A percentile compares a stretch with the other conserved stretches of the same genome.
These are phyloP conservation scores for Diddensiella santjacobensis DNA, from an alignment of 805 yeast species.

Conservation along the genomic window DNA sequence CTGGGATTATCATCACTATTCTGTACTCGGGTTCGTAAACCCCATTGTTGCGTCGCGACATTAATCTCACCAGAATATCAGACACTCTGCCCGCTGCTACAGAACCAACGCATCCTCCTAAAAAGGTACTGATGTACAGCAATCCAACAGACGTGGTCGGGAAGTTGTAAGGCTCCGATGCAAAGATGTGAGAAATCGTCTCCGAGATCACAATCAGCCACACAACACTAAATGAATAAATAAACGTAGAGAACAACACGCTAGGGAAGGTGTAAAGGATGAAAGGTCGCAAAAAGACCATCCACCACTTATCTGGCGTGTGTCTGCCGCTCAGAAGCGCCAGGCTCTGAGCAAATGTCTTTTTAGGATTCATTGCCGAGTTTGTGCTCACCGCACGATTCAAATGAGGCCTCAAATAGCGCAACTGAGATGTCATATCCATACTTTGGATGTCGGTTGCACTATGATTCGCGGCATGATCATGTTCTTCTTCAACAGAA, in stretches of 20 bases:
- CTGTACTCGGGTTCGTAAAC: slow-evolving; percentile 63
- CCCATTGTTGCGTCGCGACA: slow-evolving; percentile 48
- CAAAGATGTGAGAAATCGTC: slow-evolving; percentile 49
- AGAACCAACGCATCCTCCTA: slow-evolving; percentile 58
- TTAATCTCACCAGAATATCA: slow-evolving; percentile 44
- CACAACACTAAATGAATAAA: slow-evolving; percentile 55
- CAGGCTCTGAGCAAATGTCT: slow-evolving; percentile 36
- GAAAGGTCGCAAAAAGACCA: slow-evolving; percentile 53
- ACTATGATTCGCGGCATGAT: not conserved
- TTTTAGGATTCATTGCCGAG: slow-evolving; percentile 9
- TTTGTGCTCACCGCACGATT: slow-evolving; percentile 6
- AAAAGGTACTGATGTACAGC: slow-evolving; percentile 52
- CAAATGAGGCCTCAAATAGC: slow-evolving; percentile 5
- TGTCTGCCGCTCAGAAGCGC: slow-evolving; percentile 48
- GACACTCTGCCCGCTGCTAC: slow-evolving; percentile 48
- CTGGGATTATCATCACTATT: slow-evolving; percentile 50
- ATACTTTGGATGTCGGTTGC: not conserved
- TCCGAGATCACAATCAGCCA: slow-evolving; percentile 63
- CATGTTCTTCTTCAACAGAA: not conserved
- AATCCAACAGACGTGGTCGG: slow-evolving; percentile 47
- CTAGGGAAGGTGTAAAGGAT: slow-evolving; percentile 48
- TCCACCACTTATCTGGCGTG: slow-evolving; percentile 49
- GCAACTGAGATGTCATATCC: not conserved
- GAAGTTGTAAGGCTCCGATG: slow-evolving; percentile 43
- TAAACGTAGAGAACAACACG: slow-evolving; percentile 47